A percentile compares a stretch with the other conserved stretches of the same genome.
phyloP scores from a whole-genome alignment of 768 basidiomycete genomes.

The Tubosaeta sp. region DNA sequence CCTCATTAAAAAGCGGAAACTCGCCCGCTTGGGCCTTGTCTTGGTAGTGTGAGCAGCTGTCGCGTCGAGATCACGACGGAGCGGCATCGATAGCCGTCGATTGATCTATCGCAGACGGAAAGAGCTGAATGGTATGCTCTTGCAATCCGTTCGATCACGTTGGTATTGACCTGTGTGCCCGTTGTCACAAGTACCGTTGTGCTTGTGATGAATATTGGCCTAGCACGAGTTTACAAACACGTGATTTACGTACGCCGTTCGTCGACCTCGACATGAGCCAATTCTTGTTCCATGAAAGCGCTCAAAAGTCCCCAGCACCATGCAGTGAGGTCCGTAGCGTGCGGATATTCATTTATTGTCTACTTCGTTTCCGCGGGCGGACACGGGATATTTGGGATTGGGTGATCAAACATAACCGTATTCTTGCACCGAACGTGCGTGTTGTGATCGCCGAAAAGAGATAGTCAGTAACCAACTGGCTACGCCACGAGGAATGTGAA shows the following conservation, averaged over 20 bases:
- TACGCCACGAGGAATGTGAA: constrained; percentile 11
- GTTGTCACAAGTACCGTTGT: not conserved
- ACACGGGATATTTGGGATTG: constrained; percentile 7
- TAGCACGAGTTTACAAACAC: not conserved
- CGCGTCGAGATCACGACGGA: not conserved
- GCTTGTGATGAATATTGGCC: not conserved
- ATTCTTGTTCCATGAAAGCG: not conserved
- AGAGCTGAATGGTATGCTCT: not conserved
- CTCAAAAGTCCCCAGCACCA: not conserved
- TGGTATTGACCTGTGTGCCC: not conserved
- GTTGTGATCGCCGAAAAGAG: constrained; percentile 21
- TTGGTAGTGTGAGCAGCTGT: not conserved
- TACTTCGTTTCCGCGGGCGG: constrained; percentile 1
- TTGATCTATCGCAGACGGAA: not conserved
- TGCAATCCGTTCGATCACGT: constrained; percentile 1
- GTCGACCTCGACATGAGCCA: not conserved
- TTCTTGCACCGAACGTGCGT: constrained; percentile 3
- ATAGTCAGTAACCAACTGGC: not conserved
- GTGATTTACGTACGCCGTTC: not conserved
- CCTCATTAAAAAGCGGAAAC: not conserved
- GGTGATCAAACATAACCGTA: not conserved
- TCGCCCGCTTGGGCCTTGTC: not conserved
- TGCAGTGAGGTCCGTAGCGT: not conserved
- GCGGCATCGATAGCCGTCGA: not conserved
- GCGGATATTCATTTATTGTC: constrained; percentile 2